A percentile compares a stretch with the other conserved stretches of the same genome.
These are phyloP conservation scores for Ceratocystis lukuohia DNA, from an alignment of 2,329 filamentous ascomycete species.

Conservation along the genomic window DNA sequence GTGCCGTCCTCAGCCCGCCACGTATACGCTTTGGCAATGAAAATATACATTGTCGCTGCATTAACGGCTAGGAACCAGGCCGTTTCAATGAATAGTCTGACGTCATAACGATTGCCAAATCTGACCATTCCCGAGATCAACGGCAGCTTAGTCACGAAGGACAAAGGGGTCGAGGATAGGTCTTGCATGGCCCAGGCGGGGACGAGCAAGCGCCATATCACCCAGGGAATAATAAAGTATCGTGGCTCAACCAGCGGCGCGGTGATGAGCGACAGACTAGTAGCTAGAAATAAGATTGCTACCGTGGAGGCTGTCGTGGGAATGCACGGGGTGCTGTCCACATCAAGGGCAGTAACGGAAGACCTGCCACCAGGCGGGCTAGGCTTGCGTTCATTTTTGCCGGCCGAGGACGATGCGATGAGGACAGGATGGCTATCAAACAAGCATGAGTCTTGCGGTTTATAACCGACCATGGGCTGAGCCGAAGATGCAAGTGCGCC, in stretches of 20 bases:
- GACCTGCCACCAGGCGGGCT: no score
- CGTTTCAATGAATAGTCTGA: constrained; percentile 48
- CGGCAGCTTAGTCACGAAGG: constrained; percentile 10
- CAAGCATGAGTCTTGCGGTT: constrained; percentile 3
- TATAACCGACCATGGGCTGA: neutral
- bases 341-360: constrained; percentile 21
- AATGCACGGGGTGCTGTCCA: constrained; percentile 24
- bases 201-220: constrained; percentile 76
- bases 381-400: no score
- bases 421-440: constrained; percentile 26
- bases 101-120: constrained; percentile 27
- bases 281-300: constrained; percentile 51
- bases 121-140: neutral
- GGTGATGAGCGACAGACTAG: constrained; percentile 65
- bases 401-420: no score
- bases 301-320: constrained; percentile 35
- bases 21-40: constrained; percentile 52
- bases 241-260: constrained; percentile 88
- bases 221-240: constrained; percentile 92
- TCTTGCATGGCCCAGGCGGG: constrained; percentile 35
- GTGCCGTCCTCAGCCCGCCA: constrained; percentile 46
- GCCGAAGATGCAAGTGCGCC: constrained; percentile 37
- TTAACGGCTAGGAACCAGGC: constrained; percentile 57
- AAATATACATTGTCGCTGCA: constrained; percentile 53
- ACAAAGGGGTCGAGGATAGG: constrained; percentile 9